These are phyloP conservation scores for Pogostemon cablin DNA, from an alignment of 257 asterid genomes.

Conservation along the genomic window DNA sequence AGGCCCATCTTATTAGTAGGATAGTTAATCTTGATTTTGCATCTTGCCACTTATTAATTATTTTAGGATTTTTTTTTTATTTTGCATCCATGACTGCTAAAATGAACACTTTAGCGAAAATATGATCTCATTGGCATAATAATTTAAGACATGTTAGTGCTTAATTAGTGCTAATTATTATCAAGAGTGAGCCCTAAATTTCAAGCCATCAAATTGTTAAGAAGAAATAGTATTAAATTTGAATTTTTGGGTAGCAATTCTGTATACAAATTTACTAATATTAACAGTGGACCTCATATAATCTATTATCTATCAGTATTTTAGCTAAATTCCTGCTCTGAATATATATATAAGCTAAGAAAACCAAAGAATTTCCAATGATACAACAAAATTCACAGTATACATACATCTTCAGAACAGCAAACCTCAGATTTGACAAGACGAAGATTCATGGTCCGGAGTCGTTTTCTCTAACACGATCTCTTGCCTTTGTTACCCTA, in stretches of 20 bases:
- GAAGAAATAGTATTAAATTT: not conserved
- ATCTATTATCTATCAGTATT: too few species aligned
- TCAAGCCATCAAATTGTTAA: not conserved
- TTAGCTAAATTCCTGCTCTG: too few species aligned
- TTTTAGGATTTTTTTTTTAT: too few species aligned
- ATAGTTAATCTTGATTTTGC: too few species aligned
- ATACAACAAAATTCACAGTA: conserved; percentile 8
- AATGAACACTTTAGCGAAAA: not conserved
- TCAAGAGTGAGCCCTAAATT: conserved; percentile 8
- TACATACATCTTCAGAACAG: not conserved
- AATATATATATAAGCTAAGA: conserved; percentile 24
- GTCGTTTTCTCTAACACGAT: conserved; percentile 44
- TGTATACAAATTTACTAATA: not conserved
- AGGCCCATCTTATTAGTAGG: too few species aligned
- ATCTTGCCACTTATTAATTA: too few species aligned
- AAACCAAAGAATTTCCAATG: conserved; percentile 7
- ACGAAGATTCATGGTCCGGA: conserved; percentile 35
- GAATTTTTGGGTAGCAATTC: conserved; percentile 12
- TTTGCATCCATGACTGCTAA: not conserved
- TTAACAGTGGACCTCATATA: not conserved
- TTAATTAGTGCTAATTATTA: not conserved
- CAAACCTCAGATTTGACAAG: conserved; percentile 24
- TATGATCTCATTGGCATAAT: not conserved
- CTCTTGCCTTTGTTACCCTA: conserved; percentile 57
- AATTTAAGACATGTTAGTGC: not conserved